Percentiles rank a stretch among this genome's conserved stretches.
Evolutionary conservation across 1,284 basidiomycete species (phyloP).

Genomic region (Ustilago trichophora): DNA sequence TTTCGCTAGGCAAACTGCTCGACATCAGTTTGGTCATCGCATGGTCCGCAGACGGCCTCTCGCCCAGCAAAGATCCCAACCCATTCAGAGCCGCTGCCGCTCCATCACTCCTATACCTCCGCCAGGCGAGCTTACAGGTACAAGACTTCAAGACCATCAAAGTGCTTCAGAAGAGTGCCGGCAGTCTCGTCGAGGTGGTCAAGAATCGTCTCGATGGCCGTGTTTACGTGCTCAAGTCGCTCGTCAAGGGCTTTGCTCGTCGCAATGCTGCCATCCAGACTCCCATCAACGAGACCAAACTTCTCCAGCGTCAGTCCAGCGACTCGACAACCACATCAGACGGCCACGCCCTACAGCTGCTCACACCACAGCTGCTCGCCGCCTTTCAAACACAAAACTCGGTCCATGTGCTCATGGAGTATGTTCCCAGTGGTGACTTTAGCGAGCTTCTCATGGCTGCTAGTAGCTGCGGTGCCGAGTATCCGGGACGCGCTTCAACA

Average conservation of each 20-base stretch:
- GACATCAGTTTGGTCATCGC: conserved; percentile 50
- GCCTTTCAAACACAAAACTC: conserved; percentile 59
- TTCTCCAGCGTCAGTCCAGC: conserved; percentile 36
- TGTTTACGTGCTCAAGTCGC: conserved; percentile 64
- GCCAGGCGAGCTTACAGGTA: conserved; percentile 32
- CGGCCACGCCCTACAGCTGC: conserved; percentile 4
- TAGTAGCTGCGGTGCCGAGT: conserved; percentile 38
- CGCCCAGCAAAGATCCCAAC: conserved; percentile 31
- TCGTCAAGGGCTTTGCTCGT: conserved; percentile 60
- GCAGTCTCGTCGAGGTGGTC: conserved; percentile 61
- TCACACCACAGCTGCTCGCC: conserved; percentile 57
- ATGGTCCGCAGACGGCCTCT: conserved; percentile 42
- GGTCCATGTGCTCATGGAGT: conserved; percentile 65
- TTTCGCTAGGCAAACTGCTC: conserved; percentile 21
- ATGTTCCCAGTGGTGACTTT: conserved; percentile 63
- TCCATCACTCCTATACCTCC: conserved; percentile 23
- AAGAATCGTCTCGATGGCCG: conserved; percentile 58
- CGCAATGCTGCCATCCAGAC: conserved; percentile 56
- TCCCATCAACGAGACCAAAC: conserved; percentile 55
- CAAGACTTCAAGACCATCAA: conserved; percentile 56
- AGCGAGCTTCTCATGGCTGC: conserved; percentile 60
- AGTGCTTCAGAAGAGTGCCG: conserved; percentile 56
- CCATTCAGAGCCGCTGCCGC: conserved; percentile 33
- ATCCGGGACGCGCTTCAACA: conserved; percentile 50
- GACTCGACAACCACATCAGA: background rate